phyloP scores from a whole-genome alignment of 177 flowering plant genomes.

The Telopea speciosissima region DNA sequence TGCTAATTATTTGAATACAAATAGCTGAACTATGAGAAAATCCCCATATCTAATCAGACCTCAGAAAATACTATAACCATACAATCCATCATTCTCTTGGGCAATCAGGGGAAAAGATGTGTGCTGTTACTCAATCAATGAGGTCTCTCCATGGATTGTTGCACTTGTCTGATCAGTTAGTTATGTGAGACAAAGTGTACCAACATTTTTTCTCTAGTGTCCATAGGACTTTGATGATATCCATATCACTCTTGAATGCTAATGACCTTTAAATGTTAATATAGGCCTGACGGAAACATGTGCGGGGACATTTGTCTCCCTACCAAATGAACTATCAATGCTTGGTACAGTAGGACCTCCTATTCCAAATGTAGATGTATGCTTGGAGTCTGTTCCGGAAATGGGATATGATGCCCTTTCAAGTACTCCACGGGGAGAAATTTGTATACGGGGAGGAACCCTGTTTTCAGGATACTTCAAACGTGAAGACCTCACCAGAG shows the following conservation, averaged over 20 bases:
- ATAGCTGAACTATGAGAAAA: too few species aligned
- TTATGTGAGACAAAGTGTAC: not conserved
- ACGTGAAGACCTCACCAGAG: constrained; percentile 83
- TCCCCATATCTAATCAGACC: too few species aligned
- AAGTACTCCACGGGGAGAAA: constrained; percentile 82
- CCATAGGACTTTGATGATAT: not conserved
- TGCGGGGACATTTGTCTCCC: constrained; percentile 85
- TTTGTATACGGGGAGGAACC: constrained; percentile 73
- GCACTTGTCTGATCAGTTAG: not conserved
- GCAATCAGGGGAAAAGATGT: too few species aligned
- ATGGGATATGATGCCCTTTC: constrained; percentile 94
- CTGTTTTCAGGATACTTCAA: constrained; percentile 90
- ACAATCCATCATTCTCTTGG: too few species aligned
- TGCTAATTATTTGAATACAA: too few species aligned
- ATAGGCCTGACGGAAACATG: constrained; percentile 93
- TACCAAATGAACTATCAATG: constrained; percentile 72
- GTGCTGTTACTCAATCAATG: too few species aligned
- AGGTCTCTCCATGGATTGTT: not conserved
- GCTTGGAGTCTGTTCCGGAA: constrained; percentile 96
- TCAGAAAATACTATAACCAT: too few species aligned
- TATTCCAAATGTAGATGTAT: constrained; percentile 75
- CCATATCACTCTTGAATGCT: not conserved
- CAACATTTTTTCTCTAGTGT: not conserved
- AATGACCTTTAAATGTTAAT: constrained; percentile 6
- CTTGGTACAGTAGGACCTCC: constrained; percentile 98